These are phyloP conservation scores for Datisca glomerata DNA, from an alignment of 306 rosid genomes.

Conservation along the genomic window DNA sequence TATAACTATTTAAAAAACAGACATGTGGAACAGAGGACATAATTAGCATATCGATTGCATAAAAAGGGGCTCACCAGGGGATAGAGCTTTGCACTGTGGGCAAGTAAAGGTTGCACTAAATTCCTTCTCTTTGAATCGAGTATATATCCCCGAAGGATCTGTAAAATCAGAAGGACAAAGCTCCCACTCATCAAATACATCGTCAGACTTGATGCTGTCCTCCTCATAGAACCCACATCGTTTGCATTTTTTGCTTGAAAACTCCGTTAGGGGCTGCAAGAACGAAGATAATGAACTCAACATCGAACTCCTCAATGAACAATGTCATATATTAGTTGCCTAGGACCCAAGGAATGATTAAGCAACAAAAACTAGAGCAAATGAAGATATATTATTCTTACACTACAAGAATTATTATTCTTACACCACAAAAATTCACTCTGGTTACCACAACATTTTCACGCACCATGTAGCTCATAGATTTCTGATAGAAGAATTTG, in stretches of 20 bases:
- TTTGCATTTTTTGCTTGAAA: slow-evolving; percentile 57
- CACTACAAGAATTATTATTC: too few species aligned
- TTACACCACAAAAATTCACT: too few species aligned
- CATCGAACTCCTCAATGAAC: not conserved
- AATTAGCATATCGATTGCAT: too few species aligned
- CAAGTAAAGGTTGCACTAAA: slow-evolving; percentile 61
- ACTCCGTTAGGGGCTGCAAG: slow-evolving; percentile 73
- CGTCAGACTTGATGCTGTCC: slow-evolving; percentile 47
- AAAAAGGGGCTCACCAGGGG: slow-evolving; percentile 57
- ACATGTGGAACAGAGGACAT: too few species aligned
- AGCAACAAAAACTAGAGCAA: not conserved
- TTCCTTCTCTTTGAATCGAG: slow-evolving; percentile 43
- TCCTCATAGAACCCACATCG: slow-evolving; percentile 86
- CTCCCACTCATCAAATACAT: slow-evolving; percentile 83
- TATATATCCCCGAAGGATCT: slow-evolving; percentile 36
- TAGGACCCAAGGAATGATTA: not conserved
- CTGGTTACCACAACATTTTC: too few species aligned
- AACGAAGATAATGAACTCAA: slow-evolving; percentile 18
- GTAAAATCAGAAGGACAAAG: slow-evolving; percentile 80
- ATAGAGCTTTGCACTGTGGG: slow-evolving; percentile 32
- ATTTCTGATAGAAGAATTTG: too few species aligned
- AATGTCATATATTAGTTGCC: not conserved
- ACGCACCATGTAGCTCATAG: too few species aligned
- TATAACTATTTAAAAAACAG: too few species aligned
- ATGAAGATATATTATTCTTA: not conserved